Percentiles rank a stretch among this genome's conserved stretches.
phyloP scores from a whole-genome alignment of 768 basidiomycete genomes.

The Filobasidium wieringae region DNA sequence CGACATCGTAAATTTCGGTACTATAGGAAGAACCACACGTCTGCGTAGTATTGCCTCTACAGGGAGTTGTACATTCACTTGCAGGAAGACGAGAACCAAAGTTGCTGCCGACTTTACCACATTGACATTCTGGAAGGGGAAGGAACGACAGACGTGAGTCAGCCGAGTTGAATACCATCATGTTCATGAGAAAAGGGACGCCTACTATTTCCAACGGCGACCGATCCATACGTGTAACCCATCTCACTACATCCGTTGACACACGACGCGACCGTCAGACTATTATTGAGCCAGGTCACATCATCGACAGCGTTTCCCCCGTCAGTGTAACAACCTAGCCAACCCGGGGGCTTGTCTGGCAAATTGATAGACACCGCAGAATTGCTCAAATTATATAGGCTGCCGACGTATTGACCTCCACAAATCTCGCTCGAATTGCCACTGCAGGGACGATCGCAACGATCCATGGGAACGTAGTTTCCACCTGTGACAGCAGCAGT shows the following conservation, averaged over 20 bases:
- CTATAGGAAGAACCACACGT: conserved; percentile 16
- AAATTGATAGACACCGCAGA: conserved; percentile 7
- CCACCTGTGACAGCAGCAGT: conserved; percentile 1
- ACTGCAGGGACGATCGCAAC: conserved; percentile 24
- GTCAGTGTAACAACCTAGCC: conserved; percentile 18
- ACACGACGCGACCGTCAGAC: conserved; percentile 17
- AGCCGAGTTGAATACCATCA: neutral
- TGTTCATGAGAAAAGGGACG: neutral
- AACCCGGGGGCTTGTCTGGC: conserved; percentile 17
- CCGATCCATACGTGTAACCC: conserved; percentile 11
- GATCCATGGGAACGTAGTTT: conserved; percentile 15
- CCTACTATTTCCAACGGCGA: conserved; percentile 13
- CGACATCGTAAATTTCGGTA: conserved; percentile 16
- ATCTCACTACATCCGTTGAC: conserved; percentile 24
- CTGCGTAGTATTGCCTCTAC: conserved; percentile 21
- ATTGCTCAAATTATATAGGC: neutral
- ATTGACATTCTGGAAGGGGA: neutral
- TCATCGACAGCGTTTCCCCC: conserved; percentile 9
- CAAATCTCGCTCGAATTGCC: conserved; percentile 24
- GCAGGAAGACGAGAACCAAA: conserved; percentile 1
- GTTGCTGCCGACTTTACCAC: neutral
- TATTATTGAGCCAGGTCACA: conserved; percentile 12
- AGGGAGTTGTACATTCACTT: conserved; percentile 20
- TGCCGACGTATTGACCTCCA: conserved; percentile 11
- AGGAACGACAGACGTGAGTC: neutral